A percentile compares a stretch with the other conserved stretches of the same genome.
phyloP scores from a whole-genome alignment of 441 rosid species.

The Melastoma candidum region DNA sequence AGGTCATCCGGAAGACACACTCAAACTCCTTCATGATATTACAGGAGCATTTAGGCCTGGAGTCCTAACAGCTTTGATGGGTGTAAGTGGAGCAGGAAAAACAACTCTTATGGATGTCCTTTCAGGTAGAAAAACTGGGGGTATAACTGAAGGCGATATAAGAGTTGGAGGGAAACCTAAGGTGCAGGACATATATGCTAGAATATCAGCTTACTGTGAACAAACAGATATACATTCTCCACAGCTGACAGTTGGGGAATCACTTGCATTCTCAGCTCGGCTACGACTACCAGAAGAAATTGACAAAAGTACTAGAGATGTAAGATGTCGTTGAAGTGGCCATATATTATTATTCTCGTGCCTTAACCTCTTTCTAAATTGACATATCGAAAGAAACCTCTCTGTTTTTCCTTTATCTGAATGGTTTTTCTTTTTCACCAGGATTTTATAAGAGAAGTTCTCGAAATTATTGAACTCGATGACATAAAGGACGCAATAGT shows the following conservation, averaged over 20 bases:
- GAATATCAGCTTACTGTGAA: constrained; percentile 11
- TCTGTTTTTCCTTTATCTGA: background rate
- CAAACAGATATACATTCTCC: constrained; percentile 11
- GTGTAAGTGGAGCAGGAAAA: constrained; percentile 7
- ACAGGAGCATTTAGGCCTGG: constrained; percentile 5
- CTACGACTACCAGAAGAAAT: constrained; percentile 8
- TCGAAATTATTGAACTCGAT: constrained; percentile 7
- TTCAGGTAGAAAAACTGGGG: constrained; percentile 10
- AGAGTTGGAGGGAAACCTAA: constrained; percentile 6
- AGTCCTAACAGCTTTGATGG: constrained; percentile 11
- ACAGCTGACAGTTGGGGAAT: background rate
- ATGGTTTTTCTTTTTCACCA: background rate
- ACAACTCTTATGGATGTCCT: constrained; percentile 3
- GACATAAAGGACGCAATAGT: background rate
- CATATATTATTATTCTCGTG: background rate
- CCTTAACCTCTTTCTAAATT: background rate
- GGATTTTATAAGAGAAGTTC: constrained; percentile 3
- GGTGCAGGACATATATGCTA: constrained; percentile 1
- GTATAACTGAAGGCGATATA: constrained; percentile 5
- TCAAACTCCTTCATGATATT: constrained; percentile 7
- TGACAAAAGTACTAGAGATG: background rate
- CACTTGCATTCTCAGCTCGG: constrained; percentile 7
- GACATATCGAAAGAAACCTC: background rate
- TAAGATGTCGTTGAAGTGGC: constrained; percentile 1
- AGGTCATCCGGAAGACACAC: constrained; percentile 5